These are phyloP conservation scores for Fusarium goolgardi DNA, from an alignment of 2,329 filamentous ascomycete genomes.

Conservation along the genomic window DNA sequence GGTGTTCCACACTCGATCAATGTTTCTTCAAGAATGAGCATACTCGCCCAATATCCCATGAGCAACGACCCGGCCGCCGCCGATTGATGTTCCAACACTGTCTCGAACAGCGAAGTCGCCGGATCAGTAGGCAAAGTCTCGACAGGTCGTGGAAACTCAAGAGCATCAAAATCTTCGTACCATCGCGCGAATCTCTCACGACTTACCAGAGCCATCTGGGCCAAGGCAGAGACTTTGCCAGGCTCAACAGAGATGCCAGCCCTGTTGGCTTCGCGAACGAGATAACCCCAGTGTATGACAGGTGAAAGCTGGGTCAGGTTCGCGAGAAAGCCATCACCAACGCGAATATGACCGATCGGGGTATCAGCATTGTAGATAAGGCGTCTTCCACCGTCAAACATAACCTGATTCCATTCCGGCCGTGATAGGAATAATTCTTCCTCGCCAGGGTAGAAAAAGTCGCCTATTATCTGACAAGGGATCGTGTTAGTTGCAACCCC, in stretches of 20 bases:
- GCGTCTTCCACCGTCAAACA: constrained; percentile 44
- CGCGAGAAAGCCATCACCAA: constrained; percentile 52
- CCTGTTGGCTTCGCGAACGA: constrained; percentile 49
- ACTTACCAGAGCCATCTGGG: constrained; percentile 44
- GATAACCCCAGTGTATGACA: constrained; percentile 50
- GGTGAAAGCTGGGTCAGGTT: constrained; percentile 51
- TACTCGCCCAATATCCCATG: constrained; percentile 54
- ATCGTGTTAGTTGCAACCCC: constrained; percentile 39
- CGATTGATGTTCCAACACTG: constrained; percentile 49
- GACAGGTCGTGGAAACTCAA: constrained; percentile 41
- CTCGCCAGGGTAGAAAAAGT: constrained; percentile 52
- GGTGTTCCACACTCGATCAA: constrained; percentile 50
- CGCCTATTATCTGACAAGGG: constrained; percentile 52
- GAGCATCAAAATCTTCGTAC: constrained; percentile 47
- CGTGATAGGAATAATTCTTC: constrained; percentile 53
- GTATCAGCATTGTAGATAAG: constrained; percentile 45
- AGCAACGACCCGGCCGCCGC: constrained; percentile 53
- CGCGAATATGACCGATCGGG: constrained; percentile 39
- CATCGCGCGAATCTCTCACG: constrained; percentile 50
- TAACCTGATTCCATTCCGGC: constrained; percentile 53
- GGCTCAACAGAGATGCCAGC: constrained; percentile 47
- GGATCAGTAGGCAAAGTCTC: constrained; percentile 49
- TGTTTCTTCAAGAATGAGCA: constrained; percentile 56
- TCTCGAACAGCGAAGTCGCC: constrained; percentile 49
- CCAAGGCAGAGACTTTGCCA: constrained; percentile 48